These are phyloP conservation scores for Aspergillus thermomutatus DNA, from an alignment of 2,329 filamentous ascomycete species.

Conservation along the genomic window DNA sequence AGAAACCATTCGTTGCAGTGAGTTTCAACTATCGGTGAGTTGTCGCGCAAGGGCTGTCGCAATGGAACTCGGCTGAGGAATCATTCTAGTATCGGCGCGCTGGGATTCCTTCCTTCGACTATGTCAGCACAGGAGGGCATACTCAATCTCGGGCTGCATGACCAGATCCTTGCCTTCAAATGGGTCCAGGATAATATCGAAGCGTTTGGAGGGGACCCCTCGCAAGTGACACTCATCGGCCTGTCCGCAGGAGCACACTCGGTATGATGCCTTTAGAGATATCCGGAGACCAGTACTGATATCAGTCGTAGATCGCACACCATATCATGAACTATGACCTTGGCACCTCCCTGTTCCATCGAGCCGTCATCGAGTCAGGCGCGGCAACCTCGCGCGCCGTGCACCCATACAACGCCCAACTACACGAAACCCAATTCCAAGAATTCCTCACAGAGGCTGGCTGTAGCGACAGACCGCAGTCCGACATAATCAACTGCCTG, in stretches of 20 bases:
- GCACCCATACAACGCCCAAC: conserved; percentile 36
- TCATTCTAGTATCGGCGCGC: conserved; percentile 32
- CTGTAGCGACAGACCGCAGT: conserved; percentile 26
- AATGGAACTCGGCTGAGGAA: not conserved
- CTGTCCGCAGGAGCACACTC: conserved; percentile 49
- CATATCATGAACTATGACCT: conserved; percentile 55
- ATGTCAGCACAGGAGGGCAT: conserved; percentile 53
- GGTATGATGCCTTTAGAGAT: conserved; percentile 4
- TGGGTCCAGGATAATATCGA: conserved; percentile 24
- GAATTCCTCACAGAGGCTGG: conserved; percentile 39
- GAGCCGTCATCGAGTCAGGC: conserved; percentile 47
- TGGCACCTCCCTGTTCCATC: conserved; percentile 39
- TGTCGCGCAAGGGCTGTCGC: no score
- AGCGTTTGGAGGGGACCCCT: conserved; percentile 22
- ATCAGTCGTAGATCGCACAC: conserved; percentile 58
- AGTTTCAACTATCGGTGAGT: conserved; percentile 42
- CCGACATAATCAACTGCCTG: conserved; percentile 41
- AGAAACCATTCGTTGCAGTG: conserved; percentile 43
- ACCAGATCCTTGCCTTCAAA: conserved; percentile 35
- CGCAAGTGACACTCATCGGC: conserved; percentile 37
- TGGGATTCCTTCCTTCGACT: conserved; percentile 66
- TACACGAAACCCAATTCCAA: conserved; percentile 46
- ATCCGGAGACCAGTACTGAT: not conserved
- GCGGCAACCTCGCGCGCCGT: conserved; percentile 47
- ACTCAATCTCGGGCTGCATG: conserved; percentile 41